Base-by-base conservation (phyloP, 2,329 filamentous ascomycete species). In the Aureobasidium leucospermi region DNA sequence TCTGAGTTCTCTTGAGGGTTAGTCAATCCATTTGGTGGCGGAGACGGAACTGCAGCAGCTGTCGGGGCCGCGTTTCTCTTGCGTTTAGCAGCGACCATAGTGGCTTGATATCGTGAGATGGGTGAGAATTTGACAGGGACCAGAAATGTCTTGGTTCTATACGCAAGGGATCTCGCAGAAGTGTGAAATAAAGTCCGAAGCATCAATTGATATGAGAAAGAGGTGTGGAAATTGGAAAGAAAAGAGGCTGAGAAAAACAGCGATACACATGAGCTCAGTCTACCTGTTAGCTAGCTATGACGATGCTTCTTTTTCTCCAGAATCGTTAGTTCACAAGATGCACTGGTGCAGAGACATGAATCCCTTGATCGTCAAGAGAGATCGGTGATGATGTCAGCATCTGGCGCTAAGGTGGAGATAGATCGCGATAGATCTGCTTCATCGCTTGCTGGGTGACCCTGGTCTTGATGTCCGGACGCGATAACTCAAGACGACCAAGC, bases 1-100 rank as follows among this genome's bases (percentile, higher is more conserved):
- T 77, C 73, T 38, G 67, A 65, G 58, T 75, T 77, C 56, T 62
- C 48, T 41, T 71, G 65, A 49, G 72, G 71, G 63, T 73, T 70
- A 10, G 61, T 62, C 2, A 59, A 10, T 31, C 53, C 55, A 41
- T 58, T 58, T 3, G 43, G 42, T n/a, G 55, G 32, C 23, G 43
- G 42, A 36, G 55, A 39, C 1, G 55, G 55, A 10, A 58, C 42
- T n/a, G 53, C 42, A 41, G 19, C 38, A 23, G 49, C 19, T 16
- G 36, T n/a, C 32, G 47, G 23, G n/a, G 41, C 31, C 31, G 51
- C 51, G 31, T 39, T 46, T 8, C 55, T 58, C 43, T 58, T 58
- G 2, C 55, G 31, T 48, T 58, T 58, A 10, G 55, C 42, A 5
- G 55, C 55, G 13, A 28, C 42, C 55, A 58, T 58, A 2, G 32